Evolutionary conservation across 2,329 filamentous ascomycete species (phyloP), one percentile per base, ranked within the genome.

Genomic region (Hymenoscyphus fraxineus): DNA sequence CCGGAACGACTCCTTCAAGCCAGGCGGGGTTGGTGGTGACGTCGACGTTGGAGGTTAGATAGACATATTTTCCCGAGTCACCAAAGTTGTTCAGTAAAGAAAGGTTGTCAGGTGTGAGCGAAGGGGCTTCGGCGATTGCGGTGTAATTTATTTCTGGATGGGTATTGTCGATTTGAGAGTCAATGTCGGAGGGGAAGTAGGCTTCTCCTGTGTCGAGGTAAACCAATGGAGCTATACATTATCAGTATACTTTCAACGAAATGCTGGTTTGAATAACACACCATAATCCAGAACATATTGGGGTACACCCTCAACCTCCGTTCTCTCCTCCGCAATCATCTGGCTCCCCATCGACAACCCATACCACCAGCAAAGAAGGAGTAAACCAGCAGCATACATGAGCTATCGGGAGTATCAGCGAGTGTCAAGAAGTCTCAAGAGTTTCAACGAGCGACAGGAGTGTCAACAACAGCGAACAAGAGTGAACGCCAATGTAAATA

Each of bases 1-100:
- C 79, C 0, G 87, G 86, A 6, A 75, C 77, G 0, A 83, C 80
- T 22, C 87, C 88, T 38, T 78, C 69, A 55, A 84, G 77, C 80
- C 80, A 85, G 9, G 72, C 54, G 2, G 81, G 81, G 7, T 77
- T 72, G 3, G 77, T 77, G 58, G 78, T 76, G 10, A 83, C 80
- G 16, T 82, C 81, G 54, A 80, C 75, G 15, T 76, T 75, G 3
- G 81, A 81, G 0, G 82, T 83, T 9, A 85, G 70, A 64, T 79
- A 84, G 6, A 84, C 77, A 59, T 79, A 76, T 0, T 70, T 73
- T 40, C 81, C 80, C 55, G 69, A 55, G 2, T 65, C 60, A 0
- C 79, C 80, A 62, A 77, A 73, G 3, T 65, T 59, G 65, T 84
- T 83, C 12, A 85, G 75, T 3, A 69, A 65, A 67, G 81, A 75